A percentile compares a stretch with the other conserved stretches of the same genome.
Evolutionary conservation across 208 protist species (phyloP).

Genomic region (Lotmaria passim): DNA sequence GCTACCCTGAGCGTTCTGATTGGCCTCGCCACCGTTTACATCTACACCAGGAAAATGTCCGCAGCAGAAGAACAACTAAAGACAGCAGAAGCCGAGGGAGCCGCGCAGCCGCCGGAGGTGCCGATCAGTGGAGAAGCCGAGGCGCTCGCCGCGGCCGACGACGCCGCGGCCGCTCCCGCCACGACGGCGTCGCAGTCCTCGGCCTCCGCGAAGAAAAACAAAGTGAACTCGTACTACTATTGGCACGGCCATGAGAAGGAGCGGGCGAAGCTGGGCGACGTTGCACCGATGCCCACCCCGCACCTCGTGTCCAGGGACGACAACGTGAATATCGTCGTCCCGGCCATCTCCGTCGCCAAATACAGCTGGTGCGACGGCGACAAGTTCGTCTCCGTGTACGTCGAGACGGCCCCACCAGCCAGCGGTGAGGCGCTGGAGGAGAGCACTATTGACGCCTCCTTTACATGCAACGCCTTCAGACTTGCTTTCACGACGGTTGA

Average conservation of each 20-base stretch:
- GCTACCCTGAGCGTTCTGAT: conserved; percentile 4
- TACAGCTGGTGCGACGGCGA: conserved; percentile 80
- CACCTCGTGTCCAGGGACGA: conserved; percentile 61
- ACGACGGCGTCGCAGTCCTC: not conserved
- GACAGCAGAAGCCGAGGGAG: not conserved
- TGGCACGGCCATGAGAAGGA: conserved; percentile 90
- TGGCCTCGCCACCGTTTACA: not conserved
- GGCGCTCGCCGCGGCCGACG: too few relatives aligned
- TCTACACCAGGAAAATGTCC: not conserved
- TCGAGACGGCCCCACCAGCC: conserved; percentile 42
- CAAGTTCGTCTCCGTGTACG: conserved; percentile 74
- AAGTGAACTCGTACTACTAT: conserved; percentile 84
- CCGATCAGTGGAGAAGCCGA: too few relatives aligned
- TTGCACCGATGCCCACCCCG: conserved; percentile 77
- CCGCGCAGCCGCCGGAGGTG: not conserved
- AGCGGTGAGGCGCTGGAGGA: conserved; percentile 45
- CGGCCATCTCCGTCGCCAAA: conserved; percentile 46
- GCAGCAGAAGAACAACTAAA: not conserved
- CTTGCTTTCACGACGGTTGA: conserved; percentile 44
- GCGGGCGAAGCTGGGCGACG: conserved; percentile 78
- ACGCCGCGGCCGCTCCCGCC: not conserved
- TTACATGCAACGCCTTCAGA: conserved; percentile 36
- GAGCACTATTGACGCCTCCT: conserved; percentile 45
- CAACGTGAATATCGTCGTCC: conserved; percentile 6
- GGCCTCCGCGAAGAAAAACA: conserved; percentile 34